Percentiles rank a stretch among this genome's conserved stretches.
These are phyloP conservation scores for Tolypocladium ophioglossoides DNA, from an alignment of 2,329 filamentous ascomycete species.

Conservation along the genomic window DNA sequence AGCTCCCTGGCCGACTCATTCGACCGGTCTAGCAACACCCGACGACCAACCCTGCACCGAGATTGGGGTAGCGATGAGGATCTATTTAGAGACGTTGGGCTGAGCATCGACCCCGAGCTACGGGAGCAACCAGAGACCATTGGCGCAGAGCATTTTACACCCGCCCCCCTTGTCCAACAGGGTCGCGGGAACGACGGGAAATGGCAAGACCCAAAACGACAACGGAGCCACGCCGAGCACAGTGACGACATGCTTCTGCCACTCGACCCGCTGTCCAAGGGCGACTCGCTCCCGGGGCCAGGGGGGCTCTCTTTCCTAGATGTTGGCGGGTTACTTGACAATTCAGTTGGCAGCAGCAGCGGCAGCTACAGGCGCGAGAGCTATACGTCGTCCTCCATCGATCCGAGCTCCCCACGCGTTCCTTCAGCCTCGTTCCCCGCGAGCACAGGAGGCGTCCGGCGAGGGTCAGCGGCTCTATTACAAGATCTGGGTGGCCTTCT, in stretches of 20 bases:
- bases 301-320: slow-evolving; percentile 69
- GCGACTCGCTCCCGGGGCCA: slow-evolving; percentile 9
- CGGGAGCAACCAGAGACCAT: slow-evolving; percentile 23
- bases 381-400: slow-evolving; percentile 28
- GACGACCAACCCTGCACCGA: slow-evolving; percentile 43
- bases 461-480: slow-evolving; percentile 47
- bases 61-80: slow-evolving; percentile 90
- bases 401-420: slow-evolving; percentile 23
- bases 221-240: slow-evolving; percentile 24
- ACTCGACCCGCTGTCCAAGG: slow-evolving; percentile 21
- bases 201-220: slow-evolving; percentile 37
- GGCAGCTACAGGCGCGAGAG: slow-evolving; percentile 28
- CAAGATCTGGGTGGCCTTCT: slow-evolving; percentile 48
- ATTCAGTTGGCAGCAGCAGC: slow-evolving; percentile 19
- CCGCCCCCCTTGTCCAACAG: slow-evolving; percentile 23
- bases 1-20: slow-evolving; percentile 53
- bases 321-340: slow-evolving; percentile 64
- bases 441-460: slow-evolving; percentile 31
- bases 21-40: slow-evolving; percentile 30
- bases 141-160: slow-evolving; percentile 18
- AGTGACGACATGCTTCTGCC: slow-evolving; percentile 35
- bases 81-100: slow-evolving; percentile 68
- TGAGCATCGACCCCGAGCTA: slow-evolving; percentile 48
- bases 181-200: slow-evolving; percentile 26
- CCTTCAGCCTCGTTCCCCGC: slow-evolving; percentile 33